Base-by-base conservation (phyloP, 176 grass and related monocot genomes). In the Oropetium thomaeum region DNA sequence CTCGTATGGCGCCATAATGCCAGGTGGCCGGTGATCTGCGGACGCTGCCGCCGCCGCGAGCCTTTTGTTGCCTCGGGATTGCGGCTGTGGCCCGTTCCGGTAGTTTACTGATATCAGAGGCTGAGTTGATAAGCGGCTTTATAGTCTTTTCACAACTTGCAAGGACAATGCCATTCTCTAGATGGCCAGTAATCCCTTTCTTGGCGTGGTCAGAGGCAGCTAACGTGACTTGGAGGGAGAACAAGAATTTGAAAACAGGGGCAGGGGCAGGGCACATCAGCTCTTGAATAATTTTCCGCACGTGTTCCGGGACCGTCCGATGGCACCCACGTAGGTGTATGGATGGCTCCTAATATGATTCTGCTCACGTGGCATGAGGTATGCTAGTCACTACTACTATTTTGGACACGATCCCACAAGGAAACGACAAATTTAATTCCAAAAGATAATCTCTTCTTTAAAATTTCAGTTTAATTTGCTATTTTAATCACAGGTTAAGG, bases 171-270 rank as follows among this genome's bases (percentile, higher is more conserved):
- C 27, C 29, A 11, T 32, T 52, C 38, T 65, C 59, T 49, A 30
- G 49, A 8, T 33, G 11, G 27, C 19, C 26, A 52, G 65, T 30
- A 43, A 77, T 86, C 60, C 78, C 65, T 81, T 86, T 64, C 84
- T 52, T 81, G 78, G 40, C 20, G 43, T 62, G 63, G 33, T 74
- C 32, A 62, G 8, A 26, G 19, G 35, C 4, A n/a, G 71, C 32
- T 86, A 69, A 54, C 71, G 71, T 70, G 84, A 16, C 53, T 28
- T 31, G 19, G 28, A 71, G 73, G 31, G 54, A 51, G 32, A 73
- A 38, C 37, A 22, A 29, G 57, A 35, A 70, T 79, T 20, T 34
- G 14, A 45, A 29, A 44, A 41, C 63, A 47, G 65, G 60, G 17
- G 7, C 2, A 1, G 3, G 0, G 1, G 8, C 11, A 47, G 44